A percentile compares a stretch with the other conserved stretches of the same genome.
Conservation (phyloP, 2,329 filamentous ascomycete genomes). For the Tolypocladium album region DNA sequence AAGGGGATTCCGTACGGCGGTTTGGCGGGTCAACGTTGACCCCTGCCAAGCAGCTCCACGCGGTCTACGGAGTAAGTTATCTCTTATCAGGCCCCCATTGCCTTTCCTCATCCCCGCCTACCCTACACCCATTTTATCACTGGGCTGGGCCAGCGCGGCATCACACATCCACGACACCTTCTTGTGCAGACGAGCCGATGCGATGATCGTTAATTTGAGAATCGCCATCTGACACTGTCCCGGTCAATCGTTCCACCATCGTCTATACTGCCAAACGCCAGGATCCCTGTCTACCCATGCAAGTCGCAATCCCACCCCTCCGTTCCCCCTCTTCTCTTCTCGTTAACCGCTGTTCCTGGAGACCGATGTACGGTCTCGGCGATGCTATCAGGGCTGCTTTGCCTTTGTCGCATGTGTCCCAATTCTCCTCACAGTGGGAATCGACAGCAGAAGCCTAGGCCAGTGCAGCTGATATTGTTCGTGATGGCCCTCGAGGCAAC, state of each 20-base stretch:
- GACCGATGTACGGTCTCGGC: neutral
- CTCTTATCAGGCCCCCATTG: too few relatives aligned
- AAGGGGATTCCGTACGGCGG: neutral
- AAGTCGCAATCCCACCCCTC: neutral
- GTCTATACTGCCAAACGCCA: neutral
- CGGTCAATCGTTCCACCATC: neutral
- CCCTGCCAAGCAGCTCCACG: neutral
- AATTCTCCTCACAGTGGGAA: slow-evolving; percentile 34
- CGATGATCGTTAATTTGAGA: neutral
- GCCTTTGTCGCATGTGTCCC: slow-evolving; percentile 12
- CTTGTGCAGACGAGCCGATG: neutral
- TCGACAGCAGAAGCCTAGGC: slow-evolving; percentile 47
- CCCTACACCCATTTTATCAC: neutral
- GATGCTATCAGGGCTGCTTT: slow-evolving; percentile 4
- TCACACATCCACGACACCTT: neutral
- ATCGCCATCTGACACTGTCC: neutral
- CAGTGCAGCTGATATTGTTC: slow-evolving; percentile 62
- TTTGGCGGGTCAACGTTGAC: neutral
- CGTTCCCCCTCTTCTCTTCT: too few relatives aligned
- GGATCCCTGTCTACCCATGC: neutral
- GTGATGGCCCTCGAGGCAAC: slow-evolving; percentile 62
- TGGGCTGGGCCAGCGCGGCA: neutral
- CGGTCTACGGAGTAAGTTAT: too few relatives aligned
- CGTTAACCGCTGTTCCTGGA: neutral
- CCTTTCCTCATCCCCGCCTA: neutral